Base-by-base conservation (phyloP, 2,329 filamentous ascomycete genomes). In the Torrubiellomyces zombiae region DNA sequence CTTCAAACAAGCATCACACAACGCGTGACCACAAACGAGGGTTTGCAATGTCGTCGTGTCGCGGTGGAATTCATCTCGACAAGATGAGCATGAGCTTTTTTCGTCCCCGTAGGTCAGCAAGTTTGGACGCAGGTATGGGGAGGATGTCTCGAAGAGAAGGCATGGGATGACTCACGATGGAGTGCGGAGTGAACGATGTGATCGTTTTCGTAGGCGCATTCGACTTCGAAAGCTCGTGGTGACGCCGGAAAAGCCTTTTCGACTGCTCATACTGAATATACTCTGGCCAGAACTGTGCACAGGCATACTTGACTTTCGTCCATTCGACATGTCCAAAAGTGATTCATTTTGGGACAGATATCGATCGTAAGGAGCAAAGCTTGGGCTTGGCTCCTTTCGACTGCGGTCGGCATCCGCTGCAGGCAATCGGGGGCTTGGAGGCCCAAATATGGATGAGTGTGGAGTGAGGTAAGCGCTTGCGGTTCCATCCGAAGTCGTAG, bases 21-120 rank as follows among this genome's bases (percentile, higher is more conserved):
- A 70, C 14, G 53, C 60, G 38, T 75, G 68, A 11, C 60, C 58
- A 33, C 69, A 75, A 3, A 61, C 56, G 4, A 73, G 49, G 23
- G 50, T 61, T 30, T 63, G 57, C 15, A 68, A 40, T 4, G 47
- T 36, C n/a, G n/a, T n/a, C n/a, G n/a, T n/a, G n/a, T n/a, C n/a
- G n/a, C n/a, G n/a, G n/a, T n/a, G n/a, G n/a, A n/a, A n/a, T n/a
- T n/a, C n/a, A n/a, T n/a, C n/a, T n/a, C n/a, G n/a, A n/a, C n/a
- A n/a, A n/a, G n/a, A n/a, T n/a, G n/a, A n/a, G n/a, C n/a, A n/a
- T n/a, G n/a, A n/a, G n/a, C n/a, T n/a, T n/a, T n/a, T n/a, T n/a
- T n/a, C n/a, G n/a, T n/a, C n/a, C n/a, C n/a, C n/a, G n/a, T n/a
- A n/a, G n/a, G n/a, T n/a, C n/a, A n/a, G n/a, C n/a, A n/a, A n/a